A percentile compares a stretch with the other conserved stretches of the same genome.
Conservation (phyloP, 2,329 filamentous ascomycete genomes). For the Pseudogymnoascus sp. region DNA sequence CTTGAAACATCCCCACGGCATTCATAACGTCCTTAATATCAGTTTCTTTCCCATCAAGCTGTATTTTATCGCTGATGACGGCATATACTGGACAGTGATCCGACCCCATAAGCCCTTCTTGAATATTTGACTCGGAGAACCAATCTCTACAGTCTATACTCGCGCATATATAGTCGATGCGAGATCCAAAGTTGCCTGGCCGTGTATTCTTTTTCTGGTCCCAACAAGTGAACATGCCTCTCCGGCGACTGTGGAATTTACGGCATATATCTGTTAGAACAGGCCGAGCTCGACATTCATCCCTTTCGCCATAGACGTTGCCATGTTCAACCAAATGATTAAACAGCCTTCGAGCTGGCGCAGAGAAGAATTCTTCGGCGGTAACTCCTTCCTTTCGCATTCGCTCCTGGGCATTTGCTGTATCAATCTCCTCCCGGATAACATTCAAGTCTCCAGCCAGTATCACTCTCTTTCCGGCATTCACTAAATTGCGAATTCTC, state of each 20-base stretch:
- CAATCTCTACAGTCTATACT: slow-evolving; percentile 70
- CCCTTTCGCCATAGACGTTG: slow-evolving; percentile 56
- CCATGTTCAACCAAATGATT: slow-evolving; percentile 78
- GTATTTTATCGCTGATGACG: slow-evolving; percentile 56
- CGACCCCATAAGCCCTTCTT: slow-evolving; percentile 87
- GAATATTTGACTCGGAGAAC: slow-evolving; percentile 77
- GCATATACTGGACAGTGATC: slow-evolving; percentile 95
- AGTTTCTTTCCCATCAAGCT: slow-evolving; percentile 39
- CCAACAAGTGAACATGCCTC: slow-evolving; percentile 97
- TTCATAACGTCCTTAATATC: slow-evolving; percentile 70
- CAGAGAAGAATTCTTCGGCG: slow-evolving; percentile 62
- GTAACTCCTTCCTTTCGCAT: slow-evolving; percentile 63
- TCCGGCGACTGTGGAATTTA: slow-evolving; percentile 67
- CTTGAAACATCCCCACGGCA: slow-evolving; percentile 59
- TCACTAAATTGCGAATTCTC: slow-evolving; percentile 74
- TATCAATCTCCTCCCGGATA: slow-evolving; percentile 54
- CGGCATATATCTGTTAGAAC: slow-evolving; percentile 80
- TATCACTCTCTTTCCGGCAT: slow-evolving; percentile 75
- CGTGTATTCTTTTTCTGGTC: slow-evolving; percentile 90
- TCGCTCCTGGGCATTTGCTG: slow-evolving; percentile 62
- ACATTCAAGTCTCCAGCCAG: slow-evolving; percentile 88
- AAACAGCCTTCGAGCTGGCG: slow-evolving; percentile 67
- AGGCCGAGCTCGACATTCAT: slow-evolving; percentile 60
- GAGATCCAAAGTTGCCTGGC: slow-evolving; percentile 85
- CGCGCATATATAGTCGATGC: slow-evolving; percentile 91